Base-by-base conservation (phyloP, 176 grass and related monocot genomes). In the Rhynchospora breviuscula region DNA sequence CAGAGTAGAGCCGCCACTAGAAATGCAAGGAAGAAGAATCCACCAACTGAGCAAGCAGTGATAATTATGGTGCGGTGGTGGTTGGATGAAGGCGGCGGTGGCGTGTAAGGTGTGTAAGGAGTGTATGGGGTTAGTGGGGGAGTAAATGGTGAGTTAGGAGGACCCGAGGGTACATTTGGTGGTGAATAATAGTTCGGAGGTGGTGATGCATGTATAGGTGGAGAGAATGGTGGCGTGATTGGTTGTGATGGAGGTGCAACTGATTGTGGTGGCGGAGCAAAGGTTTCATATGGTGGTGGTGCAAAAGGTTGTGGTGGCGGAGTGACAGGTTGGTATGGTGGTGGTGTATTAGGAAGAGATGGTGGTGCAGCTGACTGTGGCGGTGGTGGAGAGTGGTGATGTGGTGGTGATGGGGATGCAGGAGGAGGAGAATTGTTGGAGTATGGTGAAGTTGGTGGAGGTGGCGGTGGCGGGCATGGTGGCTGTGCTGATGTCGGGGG, bases 21-120 rank as follows among this genome's bases (percentile, higher is more conserved):
- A 63, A 81, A 81, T 22, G 78, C 78, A 40, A 81, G 58, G 78
- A 81, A 63, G 58, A 81, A 63, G n/a, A 81, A 81, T 4, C 78
- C 78, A 10, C 78, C 78, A 62, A 81, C 56, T 6, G 58, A 81
- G 51, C 78, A 81, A 3, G 56, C 78, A 19, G 59, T 44, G 8
- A 81, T 81, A 44, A 81, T 81, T 57, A 81, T 7, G 1, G 58
- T 81, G 57, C 19, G 78, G n/a, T 81, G 78, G 59, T 81, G 29
- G 31, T 29, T 10, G 8, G 78, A 23, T 63, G 78, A 19, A 58
- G 78, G 15, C 15, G 78, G 58, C 3, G 75, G 54, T 0, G 78
- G 68, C 4, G 68, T 48, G 40, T 70, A n/a, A 17, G 78, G 78
- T 6, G 53, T 63, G 56, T 62, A 40, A 2, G 78, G 78, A 0